Base-by-base conservation (phyloP, 2,329 filamentous ascomycete species). In the Colletotrichum gigasporum region DNA sequence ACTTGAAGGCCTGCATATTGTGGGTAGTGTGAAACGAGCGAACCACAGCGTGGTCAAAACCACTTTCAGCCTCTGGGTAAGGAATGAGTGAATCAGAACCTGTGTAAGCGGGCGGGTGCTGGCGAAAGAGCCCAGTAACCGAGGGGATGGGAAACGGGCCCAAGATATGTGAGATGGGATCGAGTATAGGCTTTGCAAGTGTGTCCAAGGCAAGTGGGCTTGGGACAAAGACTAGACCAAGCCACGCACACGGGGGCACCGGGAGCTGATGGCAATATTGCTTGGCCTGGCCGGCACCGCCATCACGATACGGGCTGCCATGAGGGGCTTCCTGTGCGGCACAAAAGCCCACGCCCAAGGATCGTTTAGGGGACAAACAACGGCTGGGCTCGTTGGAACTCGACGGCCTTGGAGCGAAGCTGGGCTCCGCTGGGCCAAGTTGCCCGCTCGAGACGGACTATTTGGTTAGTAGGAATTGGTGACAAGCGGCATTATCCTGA, bases 1-100 rank as follows among this genome's bases (percentile, higher is more conserved):
- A 59, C 53, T 66, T 67, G 65, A 67, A 54, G 39, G 65, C 53
- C 44, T 67, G 48, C 65, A 67, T 67, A 18, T 35, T 63, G 63
- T 14, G 18, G 26, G 30, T 24, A 14, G 14, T 35, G 24, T 55
- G 42, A 45, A 65, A 65, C 35, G 62, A 62, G 51, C 42, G 56
- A 62, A 55, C 62, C 35, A 55, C 48, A 55, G 32, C 28, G 20
- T 50, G 42, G 20, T 55, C 56, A 50, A 62, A n/a, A 62, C 56
- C 35, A 55, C 56, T 65, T 44, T 50, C 57, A 48, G 48, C 48
- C 42, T 62, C 45, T 47, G 30, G 50, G 18, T 42, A 45, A 44
- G 55, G 57, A 65, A 24, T 35, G 48, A 47, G 34, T 18, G 57
- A 44, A 37, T 22, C 24, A 32, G 32, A 16, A 34, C 20, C 28